Evolutionary conservation across 208 protist species (phyloP), one percentile per base, ranked within the genome.

Genomic region (Trypanosoma brucei): DNA sequence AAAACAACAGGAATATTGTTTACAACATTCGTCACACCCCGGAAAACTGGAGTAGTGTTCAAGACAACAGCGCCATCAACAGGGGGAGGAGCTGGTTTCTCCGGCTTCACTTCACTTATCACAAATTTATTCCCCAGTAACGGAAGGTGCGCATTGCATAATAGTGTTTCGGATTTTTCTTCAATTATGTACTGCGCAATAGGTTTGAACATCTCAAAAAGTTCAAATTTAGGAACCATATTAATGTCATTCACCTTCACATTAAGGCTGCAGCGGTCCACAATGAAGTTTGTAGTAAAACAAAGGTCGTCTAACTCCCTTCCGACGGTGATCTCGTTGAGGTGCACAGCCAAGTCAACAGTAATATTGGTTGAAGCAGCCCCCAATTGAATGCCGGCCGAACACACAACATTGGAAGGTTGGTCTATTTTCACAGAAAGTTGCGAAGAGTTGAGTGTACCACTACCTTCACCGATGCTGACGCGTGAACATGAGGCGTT

Each of bases 401-500:
- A 57, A 42, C 62, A 68, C 1, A 37, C 8, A 59, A 59, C 33
- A 22, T 44, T 52, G 7, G 54, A 60, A 1, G 40, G 50, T 37
- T 68, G 49, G 6, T 9, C 31, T 35, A 42, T 59, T 1, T 13
- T 33, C 1, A 68, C 2, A 35, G 33, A 55, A 37, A 38, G 59
- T 31, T 30, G 1, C 35, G 62, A 60, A 14, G 62, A 68, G 35
- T 68, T 60, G 31, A 60, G 31, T 39, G 54, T 35, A 7, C 51
- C 62, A 60, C 34, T n/a, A 31, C 36, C 46, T 34, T 3, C 11
- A 0, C 51, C 62, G 42, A 68, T 58, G 22, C 62, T 48, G 1
- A 85, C 48, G 4, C 61, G 36, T 3, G 5, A 36, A 57, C 78
- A 88, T 3, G 58, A 72, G 11, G 85, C 42, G 62, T 88, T 83